Base-by-base conservation (phyloP, 495 filamentous ascomycete species). In the Cryomyces minteri region DNA sequence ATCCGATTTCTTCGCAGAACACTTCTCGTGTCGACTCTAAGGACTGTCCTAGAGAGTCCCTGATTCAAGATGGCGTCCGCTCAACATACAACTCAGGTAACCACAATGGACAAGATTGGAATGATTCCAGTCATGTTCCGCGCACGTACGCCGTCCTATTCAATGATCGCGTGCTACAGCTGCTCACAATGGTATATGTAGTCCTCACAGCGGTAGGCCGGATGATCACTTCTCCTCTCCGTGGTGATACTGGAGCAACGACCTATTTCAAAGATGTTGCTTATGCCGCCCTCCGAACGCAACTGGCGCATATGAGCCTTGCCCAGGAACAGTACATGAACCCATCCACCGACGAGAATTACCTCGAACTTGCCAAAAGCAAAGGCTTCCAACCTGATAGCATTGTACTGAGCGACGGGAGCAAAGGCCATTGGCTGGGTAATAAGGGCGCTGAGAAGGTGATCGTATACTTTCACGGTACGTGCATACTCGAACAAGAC, bases 371-470 rank as follows among this genome's bases (percentile, higher is more conserved):
- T 39, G 66, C 67, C 48, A 68, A 72, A 44, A 51, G 62, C 38
- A 51, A 64, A 36, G 59, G 62, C 37, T 59, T 77, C 33, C 48
- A 63, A 7, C 68, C 73, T 0, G 65, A 71, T 31, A 65, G 55
- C 18, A 62, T 73, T 14, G 51, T 65, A 4, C 63, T 79, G 5
- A 55, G 63, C 6, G 62, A 71, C 12, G 71, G 68, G 33, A 65
- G 67, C 9, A 59, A 61, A 43, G 74, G 69, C 28, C 70, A 73
- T 50, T 80, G 77, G 77, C 54, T 80, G 6, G 77, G 77, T 4
- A 60, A 65, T 33, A 64, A 67, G 41, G 59, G 63, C 33, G 73
- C 75, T 6, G 63, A 75, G 56, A 70, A 74, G 31, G 59, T 74
- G 0, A 49, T 82, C 5, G 31, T 80, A 5, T 80, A 71, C 53